Conservation (phyloP, 2,329 filamentous ascomycete species). For the Penicillium sp. region DNA sequence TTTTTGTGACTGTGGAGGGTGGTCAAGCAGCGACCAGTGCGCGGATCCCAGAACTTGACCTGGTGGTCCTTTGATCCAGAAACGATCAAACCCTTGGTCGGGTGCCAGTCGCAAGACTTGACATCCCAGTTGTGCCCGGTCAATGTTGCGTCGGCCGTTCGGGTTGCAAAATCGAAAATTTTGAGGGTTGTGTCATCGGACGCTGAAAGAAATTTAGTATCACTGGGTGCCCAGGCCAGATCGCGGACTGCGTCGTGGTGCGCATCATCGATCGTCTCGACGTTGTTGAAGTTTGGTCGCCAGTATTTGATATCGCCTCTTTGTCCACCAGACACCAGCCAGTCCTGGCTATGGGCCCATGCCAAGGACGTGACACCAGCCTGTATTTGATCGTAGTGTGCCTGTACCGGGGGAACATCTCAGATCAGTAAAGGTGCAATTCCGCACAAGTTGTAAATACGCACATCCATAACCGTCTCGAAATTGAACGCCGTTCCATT, state of each 20-base stretch:
- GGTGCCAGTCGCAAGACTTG: conserved; percentile 97
- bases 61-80: conserved; percentile 97
- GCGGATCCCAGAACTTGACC: conserved; percentile 98
- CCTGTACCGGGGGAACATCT: conserved; percentile 40
- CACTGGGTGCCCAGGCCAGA: conserved; percentile 87
- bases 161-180: conserved; percentile 92
- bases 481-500: conserved; percentile 99
- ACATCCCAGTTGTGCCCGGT: conserved; percentile 98
- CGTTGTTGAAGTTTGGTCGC: conserved; percentile 99
- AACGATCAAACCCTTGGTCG: conserved; percentile 86
- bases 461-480: conserved; percentile 90
- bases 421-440: conserved; percentile 6
- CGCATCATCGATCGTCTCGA: conserved; percentile 81
- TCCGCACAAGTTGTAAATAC: conserved; percentile 14
- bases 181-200: conserved; percentile 91
- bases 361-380: conserved; percentile 45
- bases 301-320: conserved; percentile 97
- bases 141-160: conserved; percentile 76
- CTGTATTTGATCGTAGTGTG: conserved; percentile 65
- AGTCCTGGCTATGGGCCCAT: conserved; percentile 95
- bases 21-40: conserved; percentile 82
- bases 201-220: conserved; percentile 93
- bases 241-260: conserved; percentile 88
- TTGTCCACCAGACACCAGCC: conserved; percentile 93
- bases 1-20: conserved; percentile 97